These are phyloP conservation scores for Xylaria polymorpha DNA, from an alignment of 2,329 filamentous ascomycete species.

Conservation along the genomic window DNA sequence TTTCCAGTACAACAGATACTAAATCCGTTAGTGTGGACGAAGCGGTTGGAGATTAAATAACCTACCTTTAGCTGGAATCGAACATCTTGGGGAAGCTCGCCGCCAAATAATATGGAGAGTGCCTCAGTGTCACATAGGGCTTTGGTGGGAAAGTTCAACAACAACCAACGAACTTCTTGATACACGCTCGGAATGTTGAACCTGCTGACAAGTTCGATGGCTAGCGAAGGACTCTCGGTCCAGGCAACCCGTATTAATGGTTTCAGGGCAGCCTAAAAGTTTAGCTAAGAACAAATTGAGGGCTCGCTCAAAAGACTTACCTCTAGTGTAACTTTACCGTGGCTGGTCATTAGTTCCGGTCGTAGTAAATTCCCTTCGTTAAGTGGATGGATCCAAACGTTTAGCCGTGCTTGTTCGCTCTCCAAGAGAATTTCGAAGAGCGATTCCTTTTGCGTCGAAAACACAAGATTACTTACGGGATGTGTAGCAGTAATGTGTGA, in stretches of 20 bases:
- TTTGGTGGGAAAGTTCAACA: conserved; percentile 86
- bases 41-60: conserved; percentile 3
- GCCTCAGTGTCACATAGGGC: conserved; percentile 85
- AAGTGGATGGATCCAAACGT: conserved; percentile 90
- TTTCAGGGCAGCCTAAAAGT: conserved; percentile 63
- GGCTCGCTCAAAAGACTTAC: conserved; percentile 47
- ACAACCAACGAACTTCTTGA: conserved; percentile 79
- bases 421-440: conserved; percentile 83
- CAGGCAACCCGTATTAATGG: conserved; percentile 84
- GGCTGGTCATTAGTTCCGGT: conserved; percentile 54
- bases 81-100: conserved; percentile 80
- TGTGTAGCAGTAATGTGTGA: conserved; percentile 66
- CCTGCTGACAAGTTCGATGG: conserved; percentile 83
- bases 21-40: conserved; percentile 46
- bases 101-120: conserved; percentile 82
- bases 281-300: conserved; percentile 20
- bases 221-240: conserved; percentile 84
- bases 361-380: conserved; percentile 63
- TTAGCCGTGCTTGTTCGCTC: conserved; percentile 84
- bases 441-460: conserved; percentile 81
- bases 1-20: conserved; percentile 94
- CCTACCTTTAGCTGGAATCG: conserved; percentile 83
- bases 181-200: conserved; percentile 81
- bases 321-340: conserved; percentile 56
- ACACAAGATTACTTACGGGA: conserved; percentile 66